Conservation (phyloP, 1,139 yeast genomes). For the Diutina sp. region DNA sequence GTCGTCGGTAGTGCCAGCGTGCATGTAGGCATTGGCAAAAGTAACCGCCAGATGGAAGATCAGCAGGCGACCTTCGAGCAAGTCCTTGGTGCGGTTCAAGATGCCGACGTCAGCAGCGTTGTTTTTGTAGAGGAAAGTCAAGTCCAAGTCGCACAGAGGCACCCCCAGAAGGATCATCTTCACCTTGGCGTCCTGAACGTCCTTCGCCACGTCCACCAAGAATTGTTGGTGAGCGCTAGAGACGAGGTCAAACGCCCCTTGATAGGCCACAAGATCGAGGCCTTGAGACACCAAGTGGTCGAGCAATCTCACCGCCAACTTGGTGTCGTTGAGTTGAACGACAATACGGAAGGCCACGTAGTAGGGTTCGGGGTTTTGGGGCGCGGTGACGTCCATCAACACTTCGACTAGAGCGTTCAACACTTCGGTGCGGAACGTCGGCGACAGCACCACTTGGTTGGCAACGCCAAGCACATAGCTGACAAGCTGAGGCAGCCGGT, state of each 20-base stretch:
- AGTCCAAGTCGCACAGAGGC: conserved; percentile 88
- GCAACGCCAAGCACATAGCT: conserved; percentile 72
- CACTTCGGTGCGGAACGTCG: conserved; percentile 52
- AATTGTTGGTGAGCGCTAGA: conserved; percentile 89
- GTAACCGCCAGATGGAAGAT: conserved; percentile 94
- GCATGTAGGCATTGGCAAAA: conserved; percentile 88
- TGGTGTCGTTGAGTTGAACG: conserved; percentile 72
- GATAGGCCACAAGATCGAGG: conserved; percentile 56
- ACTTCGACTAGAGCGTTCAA: conserved; percentile 52
- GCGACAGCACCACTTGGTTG: conserved; percentile 43
- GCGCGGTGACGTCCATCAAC: conserved; percentile 18
- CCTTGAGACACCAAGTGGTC: conserved; percentile 36
- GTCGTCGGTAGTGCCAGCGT: conserved; percentile 95
- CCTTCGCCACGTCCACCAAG: conserved; percentile 45
- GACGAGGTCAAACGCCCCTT: conserved; percentile 91
- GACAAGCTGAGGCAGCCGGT: conserved; percentile 23
- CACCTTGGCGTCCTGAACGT: conserved; percentile 32
- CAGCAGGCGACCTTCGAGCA: conserved; percentile 84
- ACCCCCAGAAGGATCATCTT: conserved; percentile 75
- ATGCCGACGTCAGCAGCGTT: conserved; percentile 80
- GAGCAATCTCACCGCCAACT: conserved; percentile 58
- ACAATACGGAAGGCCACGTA: conserved; percentile 72
- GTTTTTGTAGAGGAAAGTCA: conserved; percentile 77
- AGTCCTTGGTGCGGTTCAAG: conserved; percentile 68
- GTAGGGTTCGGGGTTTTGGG: conserved; percentile 64